These are phyloP conservation scores for Conticribra weissflogii DNA, from an alignment of 108 stramenopile genomes.

Conservation along the genomic window DNA sequence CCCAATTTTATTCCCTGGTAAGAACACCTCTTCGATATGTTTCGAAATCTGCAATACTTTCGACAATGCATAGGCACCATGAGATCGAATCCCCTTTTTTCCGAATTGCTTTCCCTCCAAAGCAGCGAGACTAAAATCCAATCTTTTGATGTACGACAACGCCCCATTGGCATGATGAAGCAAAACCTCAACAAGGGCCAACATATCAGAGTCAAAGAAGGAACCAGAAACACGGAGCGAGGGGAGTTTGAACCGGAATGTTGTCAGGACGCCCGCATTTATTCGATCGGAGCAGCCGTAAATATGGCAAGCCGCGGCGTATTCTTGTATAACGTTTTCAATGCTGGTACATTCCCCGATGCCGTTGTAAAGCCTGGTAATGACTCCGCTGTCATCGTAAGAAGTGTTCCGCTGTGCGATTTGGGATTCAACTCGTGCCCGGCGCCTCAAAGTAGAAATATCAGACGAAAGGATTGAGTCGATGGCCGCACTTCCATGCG, in stretches of 20 bases:
- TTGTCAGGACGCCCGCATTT: conserved; percentile 75
- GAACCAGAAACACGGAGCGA: conserved; percentile 67
- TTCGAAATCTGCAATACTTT: conserved; percentile 61
- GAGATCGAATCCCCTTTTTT: conserved; percentile 64
- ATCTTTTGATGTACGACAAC: conserved; percentile 56
- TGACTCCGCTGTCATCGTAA: too few relatives aligned
- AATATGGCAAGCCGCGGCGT: conserved; percentile 67
- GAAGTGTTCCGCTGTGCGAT: too few relatives aligned
- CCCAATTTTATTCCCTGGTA: conserved; percentile 51
- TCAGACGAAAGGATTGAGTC: background rate
- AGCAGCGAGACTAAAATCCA: conserved; percentile 71
- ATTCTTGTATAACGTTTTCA: conserved; percentile 62
- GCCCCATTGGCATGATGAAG: conserved; percentile 67
- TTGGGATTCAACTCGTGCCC: too few relatives aligned
- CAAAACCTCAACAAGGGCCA: conserved; percentile 72
- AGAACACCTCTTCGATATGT: conserved; percentile 71
- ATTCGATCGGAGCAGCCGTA: conserved; percentile 56
- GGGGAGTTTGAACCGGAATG: conserved; percentile 71
- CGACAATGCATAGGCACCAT: conserved; percentile 80
- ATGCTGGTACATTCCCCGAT: conserved; percentile 15
- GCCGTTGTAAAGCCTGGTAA: background rate
- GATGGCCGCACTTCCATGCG: background rate
- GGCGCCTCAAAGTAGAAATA: background rate
- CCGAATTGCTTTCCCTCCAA: conserved; percentile 52
- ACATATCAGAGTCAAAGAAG: conserved; percentile 86